Base-by-base conservation (phyloP, 495 filamentous ascomycete species). In the Penicillium waksmanii region DNA sequence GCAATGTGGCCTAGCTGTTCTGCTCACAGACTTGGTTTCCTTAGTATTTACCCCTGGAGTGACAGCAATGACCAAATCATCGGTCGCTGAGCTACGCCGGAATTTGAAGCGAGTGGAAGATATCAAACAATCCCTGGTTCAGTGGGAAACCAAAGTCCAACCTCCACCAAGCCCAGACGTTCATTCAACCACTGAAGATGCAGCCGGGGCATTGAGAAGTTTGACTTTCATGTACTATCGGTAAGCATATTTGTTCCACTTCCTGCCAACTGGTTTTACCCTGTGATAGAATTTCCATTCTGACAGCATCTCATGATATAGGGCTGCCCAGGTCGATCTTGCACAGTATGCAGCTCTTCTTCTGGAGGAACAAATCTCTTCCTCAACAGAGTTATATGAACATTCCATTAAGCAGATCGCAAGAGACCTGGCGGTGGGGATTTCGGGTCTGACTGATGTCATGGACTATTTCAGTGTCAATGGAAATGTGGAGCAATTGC, bases 141-240 rank as follows among this genome's bases (percentile, higher is more conserved):
- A 60, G 8, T 75, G 73, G 73, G 60, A 68, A 35, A 5, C 43
- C 5, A 50, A 61, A 17, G 55, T 57, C 6, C 53, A 57, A 12
- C 48, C 62, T 12, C 7, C 38, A 44, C 19, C 55, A 38, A 9
- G 15, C 5, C 7, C 18, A 18, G 15, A 47, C 5, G 11, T 15
- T 13, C 43, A 38, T 5, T 38, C 49, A 0, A 34, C 44, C 31
- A 3, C 6, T 27, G 67, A 66, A 51, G 73, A 80, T 33, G 72
- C 75, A 6, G 68, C 77, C 19, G 66, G 69, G 12, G 42, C 74
- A 15, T 75, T 80, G 51, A 74, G 70, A 7, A 78, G 78, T 34
- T 57, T 80, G 47, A 80, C 80, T 50, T 79, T 76, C 47, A 83
- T 82, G 77, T 80, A 79, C 46, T 83, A 81, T 55, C 72, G 78